These are phyloP conservation scores for Cryptococcus sp. DNA, from an alignment of 1,284 basidiomycete genomes.

Conservation along the genomic window DNA sequence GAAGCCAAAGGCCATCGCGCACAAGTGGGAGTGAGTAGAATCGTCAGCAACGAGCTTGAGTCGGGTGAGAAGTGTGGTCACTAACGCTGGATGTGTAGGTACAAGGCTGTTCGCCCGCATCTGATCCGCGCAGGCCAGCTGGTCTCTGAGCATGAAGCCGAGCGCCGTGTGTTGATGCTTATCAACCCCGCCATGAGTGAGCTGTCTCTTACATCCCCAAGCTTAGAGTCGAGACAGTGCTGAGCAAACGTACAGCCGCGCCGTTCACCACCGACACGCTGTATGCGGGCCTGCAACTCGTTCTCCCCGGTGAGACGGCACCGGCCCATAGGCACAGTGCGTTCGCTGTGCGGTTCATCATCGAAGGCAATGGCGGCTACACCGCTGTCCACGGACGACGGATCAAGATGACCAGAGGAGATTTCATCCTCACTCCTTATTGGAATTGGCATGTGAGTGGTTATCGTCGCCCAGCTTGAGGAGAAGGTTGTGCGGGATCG, in stretches of 20 bases:
- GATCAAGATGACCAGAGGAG: conserved; percentile 28
- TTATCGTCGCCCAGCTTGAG: neutral
- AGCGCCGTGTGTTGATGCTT: conserved; percentile 29
- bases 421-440: conserved; percentile 28
- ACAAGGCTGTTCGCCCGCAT: conserved; percentile 19
- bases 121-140: conserved; percentile 27
- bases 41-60: neutral
- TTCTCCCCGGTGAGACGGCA: conserved; percentile 29
- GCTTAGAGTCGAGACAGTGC: neutral
- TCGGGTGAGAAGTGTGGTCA: neutral
- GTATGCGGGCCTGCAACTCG: conserved; percentile 29
- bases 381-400: conserved; percentile 24
- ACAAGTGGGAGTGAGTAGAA: conserved; percentile 20
- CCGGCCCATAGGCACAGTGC: conserved; percentile 29
- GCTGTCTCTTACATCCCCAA: neutral
- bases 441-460: conserved; percentile 25
- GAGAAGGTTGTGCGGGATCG: no score
- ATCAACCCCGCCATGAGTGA: conserved; percentile 25
- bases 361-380: conserved; percentile 30
- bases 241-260: conserved; percentile 3
- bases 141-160: conserved; percentile 26
- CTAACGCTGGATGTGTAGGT: conserved; percentile 3
- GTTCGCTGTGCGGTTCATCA: conserved; percentile 28
- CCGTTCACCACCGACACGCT: conserved; percentile 29
- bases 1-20: conserved; percentile 18